Evolutionary conservation across 2,329 filamentous ascomycete species (phyloP).

Genomic region (Emmonsia crescens): DNA sequence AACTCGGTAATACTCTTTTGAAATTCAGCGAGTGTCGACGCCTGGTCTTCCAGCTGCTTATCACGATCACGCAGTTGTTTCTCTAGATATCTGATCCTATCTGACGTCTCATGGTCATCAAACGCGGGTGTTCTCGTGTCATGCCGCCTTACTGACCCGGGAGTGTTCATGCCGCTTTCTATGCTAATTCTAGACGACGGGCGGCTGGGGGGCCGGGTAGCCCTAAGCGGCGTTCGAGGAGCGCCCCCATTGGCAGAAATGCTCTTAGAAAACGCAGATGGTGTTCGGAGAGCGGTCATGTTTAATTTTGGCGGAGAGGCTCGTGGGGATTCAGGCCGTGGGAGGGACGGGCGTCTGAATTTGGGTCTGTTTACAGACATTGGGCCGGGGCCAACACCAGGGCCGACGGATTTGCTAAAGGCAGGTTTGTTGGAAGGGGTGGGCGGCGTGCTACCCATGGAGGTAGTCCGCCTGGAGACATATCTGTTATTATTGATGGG

Average conservation of each 20-base stretch:
- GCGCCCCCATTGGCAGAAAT: conserved; percentile 34
- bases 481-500: conserved; percentile 65
- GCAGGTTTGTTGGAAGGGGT: conserved; percentile 51
- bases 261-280: conserved; percentile 38
- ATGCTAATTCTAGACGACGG: conserved; percentile 30
- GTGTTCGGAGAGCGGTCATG: conserved; percentile 43
- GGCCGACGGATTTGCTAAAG: conserved; percentile 81
- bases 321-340: conserved; percentile 75
- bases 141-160: conserved; percentile 21
- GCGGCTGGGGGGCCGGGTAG: conserved; percentile 25
- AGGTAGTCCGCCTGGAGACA: conserved; percentile 51
- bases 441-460: conserved; percentile 51
- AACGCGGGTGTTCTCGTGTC: conserved; percentile 19
- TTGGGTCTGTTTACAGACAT: conserved; percentile 56
- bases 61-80: conserved; percentile 73
- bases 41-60: conserved; percentile 78
- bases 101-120: conserved; percentile 35
- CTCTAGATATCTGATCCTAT: conserved; percentile 63
- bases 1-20: conserved; percentile 77
- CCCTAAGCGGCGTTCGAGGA: conserved; percentile 29
- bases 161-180: conserved; percentile 24
- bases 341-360: conserved; percentile 60
- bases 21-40: conserved; percentile 74
- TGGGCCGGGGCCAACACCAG: conserved; percentile 57
- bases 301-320: conserved; percentile 46